Conservation (phyloP, 2,329 filamentous ascomycete genomes). For the Aureobasidium namibiae region DNA sequence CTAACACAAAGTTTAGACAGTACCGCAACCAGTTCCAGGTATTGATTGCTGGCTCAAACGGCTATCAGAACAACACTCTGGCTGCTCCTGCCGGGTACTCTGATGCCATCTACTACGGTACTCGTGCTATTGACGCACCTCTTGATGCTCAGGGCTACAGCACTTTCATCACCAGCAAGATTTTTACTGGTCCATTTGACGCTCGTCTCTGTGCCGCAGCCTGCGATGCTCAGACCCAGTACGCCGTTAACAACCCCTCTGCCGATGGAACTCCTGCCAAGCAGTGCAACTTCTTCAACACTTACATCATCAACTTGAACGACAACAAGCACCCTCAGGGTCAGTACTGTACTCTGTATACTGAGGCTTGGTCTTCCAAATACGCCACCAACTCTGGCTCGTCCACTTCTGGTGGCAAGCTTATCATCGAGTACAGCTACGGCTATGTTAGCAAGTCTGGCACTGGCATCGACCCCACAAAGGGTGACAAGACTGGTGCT, state of each 20-base stretch:
- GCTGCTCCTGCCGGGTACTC: slow-evolving; percentile 16
- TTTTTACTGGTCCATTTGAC: slow-evolving; percentile 22
- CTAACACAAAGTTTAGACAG: slow-evolving; percentile 15
- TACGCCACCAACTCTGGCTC: slow-evolving; percentile 19
- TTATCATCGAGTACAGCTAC: slow-evolving; percentile 15
- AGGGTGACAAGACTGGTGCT: slow-evolving; percentile 12
- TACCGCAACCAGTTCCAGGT: slow-evolving; percentile 29
- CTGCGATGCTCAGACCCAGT: slow-evolving; percentile 14
- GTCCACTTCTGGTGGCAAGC: slow-evolving; percentile 7
- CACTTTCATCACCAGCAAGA: slow-evolving; percentile 1
- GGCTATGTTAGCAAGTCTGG: slow-evolving; percentile 12
- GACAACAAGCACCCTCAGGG: slow-evolving; percentile 18
- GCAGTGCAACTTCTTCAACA: slow-evolving; percentile 29
- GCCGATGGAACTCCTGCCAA: slow-evolving; percentile 9
- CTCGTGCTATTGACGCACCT: slow-evolving; percentile 28
- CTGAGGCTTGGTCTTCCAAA: slow-evolving; percentile 17
- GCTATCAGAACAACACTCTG: slow-evolving; percentile 20
- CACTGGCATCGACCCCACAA: slow-evolving; percentile 5
- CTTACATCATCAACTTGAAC: slow-evolving; percentile 22
- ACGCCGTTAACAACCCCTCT: slow-evolving; percentile 5
- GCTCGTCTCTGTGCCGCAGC: slow-evolving; percentile 20
- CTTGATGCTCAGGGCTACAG: slow-evolving; percentile 22
- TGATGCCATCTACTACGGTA: slow-evolving; percentile 24
- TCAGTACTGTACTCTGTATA: slow-evolving; percentile 25
- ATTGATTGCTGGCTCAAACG: slow-evolving; percentile 37